Base-by-base conservation (phyloP, 257 asterid genomes). In the Avicennia marina region DNA sequence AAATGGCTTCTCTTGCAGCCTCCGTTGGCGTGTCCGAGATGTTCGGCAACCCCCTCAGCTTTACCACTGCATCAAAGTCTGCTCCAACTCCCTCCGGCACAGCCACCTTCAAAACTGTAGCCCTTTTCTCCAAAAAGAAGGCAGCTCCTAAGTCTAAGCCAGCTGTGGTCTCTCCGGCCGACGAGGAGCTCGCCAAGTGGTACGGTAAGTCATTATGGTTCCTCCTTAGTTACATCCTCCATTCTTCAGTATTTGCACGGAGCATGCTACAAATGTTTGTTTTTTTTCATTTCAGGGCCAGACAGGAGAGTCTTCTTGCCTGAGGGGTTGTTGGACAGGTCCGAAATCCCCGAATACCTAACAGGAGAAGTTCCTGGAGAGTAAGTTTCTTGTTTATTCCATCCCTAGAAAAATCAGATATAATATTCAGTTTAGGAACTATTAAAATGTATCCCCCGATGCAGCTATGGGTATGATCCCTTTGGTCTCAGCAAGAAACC, bases 131-230 rank as follows among this genome's bases (percentile, higher is more conserved):
- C 24, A 88, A 81, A 86, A 85, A 85, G 85, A 74, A 77, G 69
- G 73, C 91, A 2, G 42, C 81, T 5, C 62, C 86, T 45, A 89
- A 86, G 69, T 20, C 90, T 42, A 90, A 90, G 78, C 41, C 81
- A 4, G 79, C 62, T 2, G 72, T 78, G 2, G 79, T 66, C 43
- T 56, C 96, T 57, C 77, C 95, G 0, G 71, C 70, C 5, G 59
- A 73, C 63, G 95, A 88, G 15, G 98, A 91, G 91, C 96, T 91
- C 70, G 83, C 98, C 83, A 91, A 91, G 94, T 91, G 98, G 98
- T 91, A 88, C 58, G 98, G 98, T 90, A 60, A 74, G 95, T 70
- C 17, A 12, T n/a, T 24, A 9, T 11, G 47, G 13, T 7, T 33
- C 5, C 15, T 27, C 16, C 11, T 32, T 32, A 4, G 7, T 49